Evolutionary conservation across 148 eudicot species (phyloP), one percentile per base, ranked within the genome.

Genomic region (Selenicereus undatus): DNA sequence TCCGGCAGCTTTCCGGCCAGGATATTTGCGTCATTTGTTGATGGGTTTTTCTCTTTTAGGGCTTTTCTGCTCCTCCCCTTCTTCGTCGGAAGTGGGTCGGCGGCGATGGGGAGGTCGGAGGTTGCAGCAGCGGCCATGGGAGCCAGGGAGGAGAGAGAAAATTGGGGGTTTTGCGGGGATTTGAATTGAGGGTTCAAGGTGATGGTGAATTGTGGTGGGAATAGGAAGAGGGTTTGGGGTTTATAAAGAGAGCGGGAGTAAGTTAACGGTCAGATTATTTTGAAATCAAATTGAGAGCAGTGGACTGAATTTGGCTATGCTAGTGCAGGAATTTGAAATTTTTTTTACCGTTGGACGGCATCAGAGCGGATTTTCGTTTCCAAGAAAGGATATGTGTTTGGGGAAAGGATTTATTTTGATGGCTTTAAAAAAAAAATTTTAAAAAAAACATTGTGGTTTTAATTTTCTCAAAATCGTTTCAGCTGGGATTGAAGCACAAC

Each of bases 61-160:
- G 93, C 92, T 78, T 87, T 93, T 75, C 88, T 86, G 21, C 84
- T 69, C 82, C 85, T 86, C 56, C 84, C 88, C 83, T 88, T 95
- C 86, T 89, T 95, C 1, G 91, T 45, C 32, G 88, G 88, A 14
- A 45, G 64, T 1, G 86, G 84, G 75, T 81, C 81, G 20, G 82
- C 22, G 12, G 74, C 52, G 14, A 35, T 58, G 50, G 85, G 88
- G 56, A 79, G 80, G 29, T 81, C 71, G 21, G 86, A 80, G 5
- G 76, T 60, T 17, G 79, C 77, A 13, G 77, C 16, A 51, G 86
- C 85, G 16, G 91, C 92, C 93, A 93, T 92, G 32, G 80, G 81
- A 68, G 52, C 83, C 36, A 11, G 81, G 43, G 69, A 2, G 48
- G 73, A 13, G 85, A 68, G 71, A 80, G 82, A 39, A 54, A 78